These are phyloP conservation scores for Cryphonectria japonica DNA, from an alignment of 2,329 filamentous ascomycete species.

Conservation along the genomic window DNA sequence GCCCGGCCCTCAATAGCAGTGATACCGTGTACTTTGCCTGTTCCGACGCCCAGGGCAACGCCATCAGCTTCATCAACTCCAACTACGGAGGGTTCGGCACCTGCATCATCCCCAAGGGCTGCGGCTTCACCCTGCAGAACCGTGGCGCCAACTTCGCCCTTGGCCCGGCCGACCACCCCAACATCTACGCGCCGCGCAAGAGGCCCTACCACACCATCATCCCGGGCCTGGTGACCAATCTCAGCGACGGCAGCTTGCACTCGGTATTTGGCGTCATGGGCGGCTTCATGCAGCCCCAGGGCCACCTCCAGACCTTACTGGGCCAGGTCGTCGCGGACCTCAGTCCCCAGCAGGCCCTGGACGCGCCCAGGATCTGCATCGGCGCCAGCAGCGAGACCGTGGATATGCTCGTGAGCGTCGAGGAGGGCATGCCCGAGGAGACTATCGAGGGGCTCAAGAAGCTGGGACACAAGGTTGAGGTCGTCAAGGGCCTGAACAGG, in stretches of 20 bases:
- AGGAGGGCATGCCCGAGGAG: conserved; percentile 76
- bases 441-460: conserved; percentile 68
- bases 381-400: conserved; percentile 70
- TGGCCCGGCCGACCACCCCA: conserved; percentile 68
- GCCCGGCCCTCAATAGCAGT: conserved; percentile 78
- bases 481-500: conserved; percentile 68
- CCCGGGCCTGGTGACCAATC: conserved; percentile 83
- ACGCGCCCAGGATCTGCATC: conserved; percentile 90
- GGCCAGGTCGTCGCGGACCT: conserved; percentile 84
- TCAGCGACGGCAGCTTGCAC: conserved; percentile 73
- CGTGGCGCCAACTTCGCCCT: conserved; percentile 87
- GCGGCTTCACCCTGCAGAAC: conserved; percentile 94
- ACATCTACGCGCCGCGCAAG: conserved; percentile 79
- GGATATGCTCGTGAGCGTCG: conserved; percentile 72
- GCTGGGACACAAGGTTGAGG: conserved; percentile 74
- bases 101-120: conserved; percentile 79
- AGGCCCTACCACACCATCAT: conserved; percentile 98
- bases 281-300: conserved; percentile 97
- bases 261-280: conserved; percentile 96
- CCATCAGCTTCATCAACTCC: conserved; percentile 94
- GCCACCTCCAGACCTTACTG: conserved; percentile 89
- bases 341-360: conserved; percentile 84
- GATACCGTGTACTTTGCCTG: conserved; percentile 96
- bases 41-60: conserved; percentile 82
- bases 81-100: conserved; percentile 92